phyloP scores from a whole-genome alignment of 768 basidiomycete genomes.

The Russula earlei region DNA sequence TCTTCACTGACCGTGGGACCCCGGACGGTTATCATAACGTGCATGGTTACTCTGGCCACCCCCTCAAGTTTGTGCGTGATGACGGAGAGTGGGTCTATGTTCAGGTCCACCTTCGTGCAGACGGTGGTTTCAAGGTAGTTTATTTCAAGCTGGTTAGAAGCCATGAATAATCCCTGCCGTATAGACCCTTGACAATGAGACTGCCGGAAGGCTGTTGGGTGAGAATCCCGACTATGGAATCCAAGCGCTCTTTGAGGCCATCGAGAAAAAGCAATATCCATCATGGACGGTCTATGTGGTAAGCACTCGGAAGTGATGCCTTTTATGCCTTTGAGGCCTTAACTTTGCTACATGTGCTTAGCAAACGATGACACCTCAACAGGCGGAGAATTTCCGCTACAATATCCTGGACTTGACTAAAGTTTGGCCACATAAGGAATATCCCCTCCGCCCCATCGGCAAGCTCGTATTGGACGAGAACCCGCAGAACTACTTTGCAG shows the following conservation, averaged over 20 bases:
- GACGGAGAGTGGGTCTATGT: slow-evolving; percentile 81
- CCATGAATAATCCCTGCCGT: not conserved
- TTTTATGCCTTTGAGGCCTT: too few relatives aligned
- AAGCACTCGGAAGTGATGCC: slow-evolving; percentile 25
- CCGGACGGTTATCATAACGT: slow-evolving; percentile 79
- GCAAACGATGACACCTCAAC: slow-evolving; percentile 90
- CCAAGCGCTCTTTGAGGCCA: slow-evolving; percentile 67
- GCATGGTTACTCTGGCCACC: slow-evolving; percentile 94
- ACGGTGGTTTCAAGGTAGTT: slow-evolving; percentile 72
- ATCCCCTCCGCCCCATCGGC: slow-evolving; percentile 80
- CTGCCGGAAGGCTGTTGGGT: slow-evolving; percentile 57
- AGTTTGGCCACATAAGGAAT: slow-evolving; percentile 81
- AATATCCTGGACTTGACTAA: slow-evolving; percentile 89
- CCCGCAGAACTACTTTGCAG: slow-evolving; percentile 83
- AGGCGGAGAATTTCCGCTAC: slow-evolving; percentile 86
- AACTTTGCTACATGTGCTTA: slow-evolving; percentile 23
- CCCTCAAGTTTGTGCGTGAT: slow-evolving; percentile 78
- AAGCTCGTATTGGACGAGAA: slow-evolving; percentile 76
- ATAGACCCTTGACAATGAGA: slow-evolving; percentile 60
- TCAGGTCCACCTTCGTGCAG: slow-evolving; percentile 73
- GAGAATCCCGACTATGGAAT: slow-evolving; percentile 82
- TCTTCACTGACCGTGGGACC: slow-evolving; percentile 92
- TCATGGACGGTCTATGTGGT: slow-evolving; percentile 85
- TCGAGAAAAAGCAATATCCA: slow-evolving; percentile 73
- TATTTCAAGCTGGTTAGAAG: slow-evolving; percentile 1